A percentile compares a stretch with the other conserved stretches of the same genome.
Evolutionary conservation across 352 stramenopile genomes (phyloP).

Genomic region (Blastocystis sp.): DNA sequence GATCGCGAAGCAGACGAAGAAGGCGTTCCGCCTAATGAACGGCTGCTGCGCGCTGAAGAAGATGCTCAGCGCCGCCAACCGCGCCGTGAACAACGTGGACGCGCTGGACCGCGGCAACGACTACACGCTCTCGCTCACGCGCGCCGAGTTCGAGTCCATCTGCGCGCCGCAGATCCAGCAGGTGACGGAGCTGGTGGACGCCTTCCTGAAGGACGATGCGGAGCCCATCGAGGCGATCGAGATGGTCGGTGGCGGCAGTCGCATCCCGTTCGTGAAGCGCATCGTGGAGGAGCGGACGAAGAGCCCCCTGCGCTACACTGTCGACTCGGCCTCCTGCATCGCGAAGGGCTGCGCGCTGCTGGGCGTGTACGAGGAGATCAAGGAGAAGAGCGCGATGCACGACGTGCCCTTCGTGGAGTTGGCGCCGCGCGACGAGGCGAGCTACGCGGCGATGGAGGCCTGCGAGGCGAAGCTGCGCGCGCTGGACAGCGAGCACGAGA

Average conservation of each 20-base stretch:
- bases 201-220: neutral
- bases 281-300: conserved; percentile 42
- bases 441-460: conserved; percentile 69
- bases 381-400: conserved; percentile 1
- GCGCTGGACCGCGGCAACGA: conserved; percentile 81
- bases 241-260: conserved; percentile 84
- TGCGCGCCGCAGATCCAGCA: conserved; percentile 75
- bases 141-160: conserved; percentile 76
- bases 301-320: conserved; percentile 78
- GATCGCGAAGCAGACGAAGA: conserved; percentile 78
- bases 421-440: conserved; percentile 72
- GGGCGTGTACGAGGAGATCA: conserved; percentile 71
- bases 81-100: conserved; percentile 80
- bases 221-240: conserved; percentile 76
- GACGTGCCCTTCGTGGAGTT: conserved; percentile 72
- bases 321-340: conserved; percentile 82
- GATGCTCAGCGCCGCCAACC: conserved; percentile 81
- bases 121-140: conserved; percentile 78
- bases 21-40: conserved; percentile 82
- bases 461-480: conserved; percentile 79
- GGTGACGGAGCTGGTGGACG: conserved; percentile 72
- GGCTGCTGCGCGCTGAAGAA: conserved; percentile 84
- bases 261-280: conserved; percentile 80
- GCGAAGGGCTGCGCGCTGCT: conserved; percentile 79
- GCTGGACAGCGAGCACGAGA: conserved; percentile 77